Base-by-base conservation (phyloP, 176 grass and related monocot species). In the Musa troglodytarum region DNA sequence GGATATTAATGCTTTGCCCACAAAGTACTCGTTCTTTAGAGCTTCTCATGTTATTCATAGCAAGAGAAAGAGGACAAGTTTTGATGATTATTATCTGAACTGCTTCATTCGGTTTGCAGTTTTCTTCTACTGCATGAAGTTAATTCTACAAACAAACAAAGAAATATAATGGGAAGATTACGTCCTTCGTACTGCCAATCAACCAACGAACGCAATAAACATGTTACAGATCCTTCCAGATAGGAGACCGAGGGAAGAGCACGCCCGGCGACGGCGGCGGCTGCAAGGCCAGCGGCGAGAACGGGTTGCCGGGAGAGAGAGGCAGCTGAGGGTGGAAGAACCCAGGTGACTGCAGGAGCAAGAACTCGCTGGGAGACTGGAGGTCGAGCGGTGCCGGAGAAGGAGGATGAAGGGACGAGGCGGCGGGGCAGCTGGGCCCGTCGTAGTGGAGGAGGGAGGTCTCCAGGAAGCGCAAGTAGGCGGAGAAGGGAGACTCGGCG, bases 391-490 rank as follows among this genome's bases (percentile, higher is more conserved):
- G 11, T 53, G 53, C 22, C 11, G 72, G 72, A 74, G 51, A 10
- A 1, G 20, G 20, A 11, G 51, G 52, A 8, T 11, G 20, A 11
- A 51, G 11, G 19, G 71, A 50, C 22, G 49, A 21, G 52, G 53
- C 53, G 14, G 23, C 20, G 72, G 72, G 14, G 24, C 8, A 23
- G 53, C n/a, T 53, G 53, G 72, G 34, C 12, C 53, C 53, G 53
- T 54, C 72, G 51, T 53, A 57, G 52, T 56, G 23, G 52, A 74
- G 53, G 72, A 54, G 72, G 20, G 53, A 57, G 69, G 19, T 72
- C 69, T 72, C 69, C 52, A 74, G 10, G 53, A 57, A 54, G 72
- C 53, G 53, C 23, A 56, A 10, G 72, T 26, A 54, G 53, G 13
- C 23, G 11, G 72, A 22, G 19, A 52, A 2, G 17, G 43, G 4